These are phyloP conservation scores for Dendrobium huoshanense DNA, from an alignment of 106 monocot genomes.

Conservation along the genomic window DNA sequence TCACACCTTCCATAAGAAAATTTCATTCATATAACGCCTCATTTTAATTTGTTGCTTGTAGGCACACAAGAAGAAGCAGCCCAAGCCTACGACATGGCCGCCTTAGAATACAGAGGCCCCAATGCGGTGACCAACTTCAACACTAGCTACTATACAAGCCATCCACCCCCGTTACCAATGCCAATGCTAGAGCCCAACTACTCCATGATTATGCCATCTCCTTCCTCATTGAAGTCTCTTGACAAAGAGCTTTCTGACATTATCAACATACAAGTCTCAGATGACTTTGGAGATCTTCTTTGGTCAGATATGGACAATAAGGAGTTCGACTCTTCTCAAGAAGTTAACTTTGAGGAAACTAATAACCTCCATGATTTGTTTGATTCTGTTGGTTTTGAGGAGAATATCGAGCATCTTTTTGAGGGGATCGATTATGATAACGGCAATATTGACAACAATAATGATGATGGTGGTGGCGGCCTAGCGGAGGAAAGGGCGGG, in stretches of 20 bases:
- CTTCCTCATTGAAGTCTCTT: neutral
- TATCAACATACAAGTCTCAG: neutral
- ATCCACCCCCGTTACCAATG: neutral
- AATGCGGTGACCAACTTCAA: slow-evolving; percentile 91
- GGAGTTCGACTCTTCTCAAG: neutral
- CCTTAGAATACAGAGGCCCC: slow-evolving; percentile 68
- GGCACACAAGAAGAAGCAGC: slow-evolving; percentile 96
- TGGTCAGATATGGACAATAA: neutral
- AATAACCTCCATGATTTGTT: neutral
- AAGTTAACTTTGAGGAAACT: neutral
- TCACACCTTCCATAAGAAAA: neutral
- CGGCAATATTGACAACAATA: neutral
- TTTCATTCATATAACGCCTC: neutral
- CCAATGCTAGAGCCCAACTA: neutral
- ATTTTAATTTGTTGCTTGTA: slow-evolving; percentile 1
- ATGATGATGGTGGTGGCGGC: neutral
- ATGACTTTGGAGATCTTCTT: neutral
- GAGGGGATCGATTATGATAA: neutral
- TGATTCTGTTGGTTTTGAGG: neutral
- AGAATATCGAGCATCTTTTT: neutral
- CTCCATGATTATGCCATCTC: neutral
- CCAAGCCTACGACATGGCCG: slow-evolving; percentile 81
- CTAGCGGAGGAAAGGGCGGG: neutral
- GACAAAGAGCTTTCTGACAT: neutral
- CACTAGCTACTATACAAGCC: slow-evolving; percentile 41